Evolutionary conservation across 164 flowering plant genomes (phyloP).

Genomic region (Magnolia changhungtana): DNA sequence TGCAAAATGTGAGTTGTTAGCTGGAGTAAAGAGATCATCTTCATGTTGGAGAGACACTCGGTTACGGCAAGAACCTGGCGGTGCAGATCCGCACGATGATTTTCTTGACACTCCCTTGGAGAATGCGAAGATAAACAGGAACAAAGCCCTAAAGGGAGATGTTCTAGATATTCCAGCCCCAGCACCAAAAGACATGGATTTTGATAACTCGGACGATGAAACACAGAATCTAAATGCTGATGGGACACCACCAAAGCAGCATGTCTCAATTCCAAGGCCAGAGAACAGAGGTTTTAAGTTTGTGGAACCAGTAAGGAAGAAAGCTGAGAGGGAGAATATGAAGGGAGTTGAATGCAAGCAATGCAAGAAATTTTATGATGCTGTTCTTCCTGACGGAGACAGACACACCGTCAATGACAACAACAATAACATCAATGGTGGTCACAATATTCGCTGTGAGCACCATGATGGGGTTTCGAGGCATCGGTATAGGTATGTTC

Average conservation of each 20-base stretch:
- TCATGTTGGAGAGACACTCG: constrained; percentile 83
- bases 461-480: constrained; percentile 94
- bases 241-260: constrained; percentile 28
- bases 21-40: constrained; percentile 51
- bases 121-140: constrained; percentile 49
- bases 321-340: constrained; percentile 72
- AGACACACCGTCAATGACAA: constrained; percentile 15
- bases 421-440: constrained; percentile 18
- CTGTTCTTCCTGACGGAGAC: constrained; percentile 49
- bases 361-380: constrained; percentile 94
- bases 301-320: constrained; percentile 83
- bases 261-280: constrained; percentile 23
- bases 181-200: constrained; percentile 27
- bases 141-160: constrained; percentile 39
- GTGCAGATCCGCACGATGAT: constrained; percentile 88
- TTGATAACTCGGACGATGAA: constrained; percentile 64
- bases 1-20: constrained; percentile 28
- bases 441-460: constrained; percentile 57
- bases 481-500: constrained; percentile 81
- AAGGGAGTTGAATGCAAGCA: constrained; percentile 92
- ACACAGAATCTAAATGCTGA: constrained; percentile 58
- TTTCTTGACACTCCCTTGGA: constrained; percentile 88
- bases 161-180: constrained; percentile 26
- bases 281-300: constrained; percentile 52
- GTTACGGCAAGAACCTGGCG: constrained; percentile 47